Evolutionary conservation across 164 flowering plant genomes (phyloP), one percentile per base, ranked within the genome.

Genomic region (Berberis thunbergii): DNA sequence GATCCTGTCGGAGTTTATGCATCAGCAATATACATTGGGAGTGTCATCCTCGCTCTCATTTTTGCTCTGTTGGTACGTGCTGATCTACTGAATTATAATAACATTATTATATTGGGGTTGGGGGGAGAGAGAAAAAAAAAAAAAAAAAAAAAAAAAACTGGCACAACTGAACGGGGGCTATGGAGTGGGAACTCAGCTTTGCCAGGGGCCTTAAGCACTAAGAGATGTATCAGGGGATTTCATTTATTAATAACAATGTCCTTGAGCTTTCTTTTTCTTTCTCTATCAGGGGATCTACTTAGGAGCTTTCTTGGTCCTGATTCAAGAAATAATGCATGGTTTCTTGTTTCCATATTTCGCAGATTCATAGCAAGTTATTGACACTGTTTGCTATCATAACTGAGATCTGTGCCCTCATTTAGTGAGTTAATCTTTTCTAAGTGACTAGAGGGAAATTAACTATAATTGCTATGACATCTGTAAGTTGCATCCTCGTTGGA

Each of bases 351-450:
- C 8, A 7, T 68, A 7, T 69, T 57, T 61, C 85, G 80, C 94
- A 93, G 98, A 78, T 88, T 54, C 98, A 90, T 64, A 90, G 71
- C 82, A 88, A 85, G 85, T 68, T 94, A 57, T 75, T 94, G 13
- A 94, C 98, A 45, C 40, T 88, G 45, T 45, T 94, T 64, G 96
- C 89, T 48, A 83, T 88, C 63, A 77, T 94, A 65, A 74, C 72
- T 66, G 98, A 94, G 85, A 84, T 88, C 7, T 82, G 92, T 69
- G 96, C 97, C 54, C 91, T 94, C 63, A 57, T 90, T 57, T 94
- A 97, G 98, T 90, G 66, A 77, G 89, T 76, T 49, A 8, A 11
- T 10, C 41, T 3, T 10, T 49, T 40, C 43, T 50, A 43, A 4
- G 42, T 54, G 11, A 13, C n/a, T 52, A 26, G 26, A 26, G 26